phyloP scores from a whole-genome alignment of 768 basidiomycete species.

The Austroboletus festivus region DNA sequence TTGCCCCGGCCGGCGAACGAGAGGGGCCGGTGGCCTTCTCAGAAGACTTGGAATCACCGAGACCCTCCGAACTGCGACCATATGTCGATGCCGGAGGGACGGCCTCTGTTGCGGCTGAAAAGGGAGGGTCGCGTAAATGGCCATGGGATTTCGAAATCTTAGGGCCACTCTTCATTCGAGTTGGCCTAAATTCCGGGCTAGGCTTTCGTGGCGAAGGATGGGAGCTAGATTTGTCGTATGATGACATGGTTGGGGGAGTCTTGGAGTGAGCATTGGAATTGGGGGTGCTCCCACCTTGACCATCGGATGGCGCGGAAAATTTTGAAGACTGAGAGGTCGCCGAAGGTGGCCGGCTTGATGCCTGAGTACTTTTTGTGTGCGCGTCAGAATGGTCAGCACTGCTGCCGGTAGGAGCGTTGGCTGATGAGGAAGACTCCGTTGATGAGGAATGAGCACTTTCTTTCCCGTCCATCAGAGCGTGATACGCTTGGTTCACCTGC shows the following conservation, averaged over 20 bases:
- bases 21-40: slow-evolving; percentile 8
- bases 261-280: slow-evolving; percentile 10
- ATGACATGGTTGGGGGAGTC: slow-evolving; percentile 13
- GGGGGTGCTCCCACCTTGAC: slow-evolving; percentile 7
- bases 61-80: slow-evolving; percentile 12
- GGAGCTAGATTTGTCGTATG: slow-evolving; percentile 13
- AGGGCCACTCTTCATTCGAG: slow-evolving; percentile 17
- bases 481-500: slow-evolving; percentile 58
- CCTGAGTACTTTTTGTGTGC: slow-evolving; percentile 21
- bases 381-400: slow-evolving; percentile 20
- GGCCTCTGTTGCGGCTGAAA: slow-evolving; percentile 10
- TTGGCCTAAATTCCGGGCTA: slow-evolving; percentile 13
- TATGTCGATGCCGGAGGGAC: slow-evolving; percentile 9
- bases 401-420: slow-evolving; percentile 16
- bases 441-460: slow-evolving; percentile 30
- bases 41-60: slow-evolving; percentile 11
- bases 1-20: not conserved
- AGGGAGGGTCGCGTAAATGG: slow-evolving; percentile 18
- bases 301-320: slow-evolving; percentile 15
- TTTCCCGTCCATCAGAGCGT: slow-evolving; percentile 45
- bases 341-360: slow-evolving; percentile 32
- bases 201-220: slow-evolving; percentile 15
- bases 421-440: slow-evolving; percentile 26
- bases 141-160: slow-evolving; percentile 22
- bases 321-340: slow-evolving; percentile 20